Base-by-base conservation (phyloP, 2,329 filamentous ascomycete genomes). In the Emergomyces orientalis region DNA sequence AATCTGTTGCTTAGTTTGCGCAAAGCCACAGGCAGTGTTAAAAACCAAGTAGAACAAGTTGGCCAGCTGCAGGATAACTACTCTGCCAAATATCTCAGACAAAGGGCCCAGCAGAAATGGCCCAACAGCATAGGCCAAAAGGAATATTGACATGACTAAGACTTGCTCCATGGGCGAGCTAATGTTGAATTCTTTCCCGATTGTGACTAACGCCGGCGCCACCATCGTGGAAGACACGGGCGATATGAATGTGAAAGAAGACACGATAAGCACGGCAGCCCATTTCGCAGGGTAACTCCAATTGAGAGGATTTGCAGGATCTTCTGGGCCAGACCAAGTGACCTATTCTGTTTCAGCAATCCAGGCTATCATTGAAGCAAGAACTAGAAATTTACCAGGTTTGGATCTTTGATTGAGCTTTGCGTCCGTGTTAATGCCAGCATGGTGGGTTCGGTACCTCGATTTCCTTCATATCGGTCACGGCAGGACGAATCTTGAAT, bases 171-270 rank as follows among this genome's bases (percentile, higher is more conserved):
- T 75, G 43, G 74, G 69, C 57, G 76, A 76, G 0, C 73, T 72
- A 51, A 87, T 83, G 62, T 80, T 65, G 43, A 88, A 77, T 34
- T 87, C 83, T 1, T 69, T 67, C n/a, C 79, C 77, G 57, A 88
- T 83, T 2, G 76, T 71, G 11, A 71, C 70, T 47, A 88, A 68
- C 0, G 78, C 81, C 0, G 82, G 82, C 0, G 81, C 78, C 2
- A 83, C 71, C 80, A 88, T 87, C 43, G 82, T 83, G 4, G 83
- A 85, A 1, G 85, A 84, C 32, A 88, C 83, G 0, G 86, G 85
- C 2, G 84, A 85, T 64, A 87, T 82, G 66, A 87, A 80, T 1
- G 84, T 85, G 70, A 86, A 86, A 59, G 77, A 74, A 0, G 84
- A 80, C 37, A 86, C 76, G 61, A 84, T 76, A 47, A 84, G 74